Conservation (phyloP, 1,284 basidiomycete species). For the Sporisorium graminicola region DNA sequence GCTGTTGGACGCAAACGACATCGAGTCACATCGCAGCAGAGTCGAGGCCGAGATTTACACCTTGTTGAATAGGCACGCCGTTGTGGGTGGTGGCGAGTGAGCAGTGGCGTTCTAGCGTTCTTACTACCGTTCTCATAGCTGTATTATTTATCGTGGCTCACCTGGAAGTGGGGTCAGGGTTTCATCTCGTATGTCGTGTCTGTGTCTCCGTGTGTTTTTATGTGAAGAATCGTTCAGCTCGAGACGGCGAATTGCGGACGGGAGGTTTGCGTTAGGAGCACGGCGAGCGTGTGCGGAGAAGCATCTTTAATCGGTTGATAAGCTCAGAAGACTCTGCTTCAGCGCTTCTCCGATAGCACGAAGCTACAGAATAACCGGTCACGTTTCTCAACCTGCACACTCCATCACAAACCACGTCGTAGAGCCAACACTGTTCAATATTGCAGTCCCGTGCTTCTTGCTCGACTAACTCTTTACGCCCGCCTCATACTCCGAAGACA, state of each 20-base stretch:
- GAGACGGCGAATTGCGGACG: no score
- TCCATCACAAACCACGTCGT: no score
- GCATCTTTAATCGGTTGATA: no score
- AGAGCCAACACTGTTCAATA: no score
- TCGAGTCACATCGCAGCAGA: constrained; percentile 33
- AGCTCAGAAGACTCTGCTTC: no score
- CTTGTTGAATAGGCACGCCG: constrained; percentile 33
- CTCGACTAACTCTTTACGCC: background rate
- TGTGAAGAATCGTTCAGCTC: background rate
- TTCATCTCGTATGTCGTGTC: background rate
- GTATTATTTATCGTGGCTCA: background rate
- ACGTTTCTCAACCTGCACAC: no score
- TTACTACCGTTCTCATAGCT: background rate
- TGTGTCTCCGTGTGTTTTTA: background rate
- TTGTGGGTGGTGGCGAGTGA: constrained; percentile 8
- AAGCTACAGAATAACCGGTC: no score
- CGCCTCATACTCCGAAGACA: background rate
- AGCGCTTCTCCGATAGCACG: no score
- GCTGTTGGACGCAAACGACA: constrained; percentile 28
- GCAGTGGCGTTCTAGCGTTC: background rate
- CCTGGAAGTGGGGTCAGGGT: no score
- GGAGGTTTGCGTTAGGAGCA: no score
- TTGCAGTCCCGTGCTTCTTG: no score
- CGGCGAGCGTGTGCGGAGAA: no score
- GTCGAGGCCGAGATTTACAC: constrained; percentile 60